phyloP scores from a whole-genome alignment of 78 protist species.

The Planoprotostelium fungivorum region DNA sequence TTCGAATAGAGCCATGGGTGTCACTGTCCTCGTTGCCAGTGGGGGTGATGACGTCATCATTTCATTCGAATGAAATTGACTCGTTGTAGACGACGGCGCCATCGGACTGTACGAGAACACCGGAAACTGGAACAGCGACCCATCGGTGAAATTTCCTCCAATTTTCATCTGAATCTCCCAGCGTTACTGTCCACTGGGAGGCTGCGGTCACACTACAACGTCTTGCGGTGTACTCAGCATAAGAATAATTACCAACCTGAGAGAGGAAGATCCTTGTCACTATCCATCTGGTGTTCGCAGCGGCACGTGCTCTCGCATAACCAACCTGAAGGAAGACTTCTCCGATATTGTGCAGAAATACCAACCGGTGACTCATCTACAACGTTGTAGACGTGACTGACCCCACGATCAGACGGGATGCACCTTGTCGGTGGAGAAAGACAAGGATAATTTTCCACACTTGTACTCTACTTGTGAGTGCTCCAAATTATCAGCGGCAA shows the following conservation, averaged over 20 bases:
- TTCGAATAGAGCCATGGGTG: too few relatives aligned
- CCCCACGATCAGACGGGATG: too few relatives aligned
- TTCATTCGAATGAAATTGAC: too few relatives aligned
- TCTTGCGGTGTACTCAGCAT: conserved; percentile 25
- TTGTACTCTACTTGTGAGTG: conserved; percentile 37
- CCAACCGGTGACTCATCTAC: too few relatives aligned
- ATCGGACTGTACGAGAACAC: conserved; percentile 13
- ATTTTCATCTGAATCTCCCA: too few relatives aligned
- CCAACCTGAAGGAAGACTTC: neutral
- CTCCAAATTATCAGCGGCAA: neutral
- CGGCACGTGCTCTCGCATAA: neutral
- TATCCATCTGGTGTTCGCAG: conserved; percentile 33
- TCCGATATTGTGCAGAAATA: too few relatives aligned
- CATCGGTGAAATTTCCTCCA: too few relatives aligned
- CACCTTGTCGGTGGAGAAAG: conserved; percentile 7
- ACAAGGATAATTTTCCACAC: conserved; percentile 12
- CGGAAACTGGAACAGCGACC: conserved; percentile 47
- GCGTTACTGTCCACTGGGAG: conserved; percentile 55
- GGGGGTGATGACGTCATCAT: too few relatives aligned
- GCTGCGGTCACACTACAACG: conserved; percentile 23
- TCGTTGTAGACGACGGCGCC: conserved; percentile 80
- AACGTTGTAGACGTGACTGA: neutral
- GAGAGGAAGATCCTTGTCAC: conserved; percentile 39
- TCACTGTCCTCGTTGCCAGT: conserved; percentile 42
- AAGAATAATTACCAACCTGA: conserved; percentile 11